Conservation (phyloP, 2,329 filamentous ascomycete species). For the Neopestalotiopsis sp. region DNA sequence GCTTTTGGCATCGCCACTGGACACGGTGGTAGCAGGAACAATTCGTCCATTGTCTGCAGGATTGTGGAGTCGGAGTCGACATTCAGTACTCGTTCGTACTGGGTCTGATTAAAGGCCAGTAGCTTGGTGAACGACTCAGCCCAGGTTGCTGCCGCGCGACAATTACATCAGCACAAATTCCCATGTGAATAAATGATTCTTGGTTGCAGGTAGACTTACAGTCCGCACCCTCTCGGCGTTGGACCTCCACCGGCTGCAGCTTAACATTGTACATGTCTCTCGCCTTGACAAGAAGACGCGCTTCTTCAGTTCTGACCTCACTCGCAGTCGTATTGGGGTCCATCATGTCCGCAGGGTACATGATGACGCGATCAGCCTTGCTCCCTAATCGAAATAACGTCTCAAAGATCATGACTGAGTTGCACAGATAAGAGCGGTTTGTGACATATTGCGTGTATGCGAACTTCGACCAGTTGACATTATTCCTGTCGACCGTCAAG, state of each 20-base stretch:
- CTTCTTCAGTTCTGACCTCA: conserved; percentile 34
- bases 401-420: conserved; percentile 57
- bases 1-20: conserved; percentile 72
- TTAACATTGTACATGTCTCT: conserved; percentile 51
- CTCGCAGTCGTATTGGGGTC: conserved; percentile 35
- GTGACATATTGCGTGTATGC: conserved; percentile 59
- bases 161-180: background rate
- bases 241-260: conserved; percentile 47
- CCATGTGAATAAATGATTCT: conserved; percentile 18
- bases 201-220: conserved; percentile 32
- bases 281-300: conserved; percentile 45
- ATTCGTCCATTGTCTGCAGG: conserved; percentile 69
- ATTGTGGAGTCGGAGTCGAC: conserved; percentile 68
- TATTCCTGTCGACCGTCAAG: conserved; percentile 25
- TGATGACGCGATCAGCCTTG: conserved; percentile 49
- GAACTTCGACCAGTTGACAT: conserved; percentile 48
- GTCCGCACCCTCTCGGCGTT: conserved; percentile 41
- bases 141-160: conserved; percentile 53
- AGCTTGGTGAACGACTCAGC: conserved; percentile 71
- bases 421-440: conserved; percentile 52
- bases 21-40: conserved; percentile 69
- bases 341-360: conserved; percentile 50
- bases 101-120: conserved; percentile 69
- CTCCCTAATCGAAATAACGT: conserved; percentile 46
- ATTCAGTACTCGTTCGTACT: conserved; percentile 59